Conservation (phyloP, 2,329 filamentous ascomycete genomes). For the Lachnellula suecica region DNA sequence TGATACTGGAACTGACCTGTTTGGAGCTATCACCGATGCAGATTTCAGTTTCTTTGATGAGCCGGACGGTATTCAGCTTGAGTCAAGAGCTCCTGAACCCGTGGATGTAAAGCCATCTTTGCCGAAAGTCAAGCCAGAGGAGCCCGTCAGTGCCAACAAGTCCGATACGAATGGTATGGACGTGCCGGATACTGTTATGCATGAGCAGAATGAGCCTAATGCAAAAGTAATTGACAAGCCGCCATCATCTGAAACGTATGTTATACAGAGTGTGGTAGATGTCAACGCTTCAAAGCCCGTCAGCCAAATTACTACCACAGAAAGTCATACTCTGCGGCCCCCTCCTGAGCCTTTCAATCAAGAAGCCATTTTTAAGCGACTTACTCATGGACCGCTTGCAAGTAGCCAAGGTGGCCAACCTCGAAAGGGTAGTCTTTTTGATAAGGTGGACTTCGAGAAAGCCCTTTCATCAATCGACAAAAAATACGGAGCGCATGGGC, state of each 20-base stretch:
- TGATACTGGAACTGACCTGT: conserved; percentile 68
- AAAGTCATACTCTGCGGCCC: not conserved
- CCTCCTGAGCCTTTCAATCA: conserved; percentile 24
- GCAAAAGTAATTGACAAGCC: not conserved
- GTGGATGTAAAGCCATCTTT: not conserved
- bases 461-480: conserved; percentile 29
- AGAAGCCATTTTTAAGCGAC: conserved; percentile 28
- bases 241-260: not conserved
- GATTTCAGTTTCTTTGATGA: conserved; percentile 86
- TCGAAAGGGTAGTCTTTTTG: conserved; percentile 27
- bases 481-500: conserved; percentile 31
- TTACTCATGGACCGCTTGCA: conserved; percentile 13
- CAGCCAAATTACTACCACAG: not conserved
- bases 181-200: not conserved
- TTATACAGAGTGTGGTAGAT: not conserved
- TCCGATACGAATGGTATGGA: not conserved
- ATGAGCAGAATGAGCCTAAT: not conserved
- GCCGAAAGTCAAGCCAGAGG: not conserved
- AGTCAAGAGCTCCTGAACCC: conserved; percentile 16
- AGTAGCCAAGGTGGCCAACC: not conserved
- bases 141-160: not conserved
- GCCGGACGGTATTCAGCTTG: conserved; percentile 35
- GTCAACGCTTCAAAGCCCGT: not conserved
- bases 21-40: conserved; percentile 74
- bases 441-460: conserved; percentile 30